Evolutionary conservation across 305 asterid genomes (phyloP).

Genomic region (Fraxinus velutina): DNA sequence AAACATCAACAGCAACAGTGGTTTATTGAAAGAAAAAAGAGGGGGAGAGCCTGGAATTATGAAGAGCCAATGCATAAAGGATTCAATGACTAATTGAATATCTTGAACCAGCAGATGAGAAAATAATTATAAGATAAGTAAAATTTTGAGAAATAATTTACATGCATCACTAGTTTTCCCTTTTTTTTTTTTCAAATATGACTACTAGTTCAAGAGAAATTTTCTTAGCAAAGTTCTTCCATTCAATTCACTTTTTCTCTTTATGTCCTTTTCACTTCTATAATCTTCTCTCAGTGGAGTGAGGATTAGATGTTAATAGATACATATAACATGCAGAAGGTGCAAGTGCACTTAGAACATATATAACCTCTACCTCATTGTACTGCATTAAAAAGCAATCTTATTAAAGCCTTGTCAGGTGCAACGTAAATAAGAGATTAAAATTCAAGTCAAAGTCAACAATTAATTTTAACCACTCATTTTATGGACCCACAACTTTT

Average conservation of each 20-base stretch:
- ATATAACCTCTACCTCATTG: slow-evolving; percentile 6
- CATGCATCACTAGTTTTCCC: slow-evolving; percentile 3
- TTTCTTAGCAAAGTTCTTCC: not conserved
- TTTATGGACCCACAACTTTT: not conserved
- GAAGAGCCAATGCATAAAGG: slow-evolving; percentile 8
- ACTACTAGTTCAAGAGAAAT: not conserved
- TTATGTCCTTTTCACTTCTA: not conserved
- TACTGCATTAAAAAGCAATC: not conserved
- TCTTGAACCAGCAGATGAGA: slow-evolving; percentile 5
- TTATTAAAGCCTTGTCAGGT: not conserved
- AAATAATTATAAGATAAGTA: slow-evolving; percentile 15
- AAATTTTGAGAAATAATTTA: slow-evolving; percentile 13
- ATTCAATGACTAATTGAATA: slow-evolving; percentile 19
- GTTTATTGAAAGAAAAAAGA: slow-evolving; percentile 6
- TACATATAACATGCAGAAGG: not conserved
- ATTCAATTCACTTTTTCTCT: not conserved
- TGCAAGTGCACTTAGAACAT: slow-evolving; percentile 9
- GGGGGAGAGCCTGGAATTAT: slow-evolving; percentile 11
- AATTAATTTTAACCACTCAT: not conserved
- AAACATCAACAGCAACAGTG: slow-evolving; percentile 13
- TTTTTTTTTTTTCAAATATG: not conserved
- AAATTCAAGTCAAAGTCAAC: not conserved
- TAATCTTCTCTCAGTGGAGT: not conserved
- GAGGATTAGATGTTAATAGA: not conserved
- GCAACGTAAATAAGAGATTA: not conserved